Evolutionary conservation across 176 grass and related monocot genomes (phyloP).

Genomic region (Dactylis glomerata): DNA sequence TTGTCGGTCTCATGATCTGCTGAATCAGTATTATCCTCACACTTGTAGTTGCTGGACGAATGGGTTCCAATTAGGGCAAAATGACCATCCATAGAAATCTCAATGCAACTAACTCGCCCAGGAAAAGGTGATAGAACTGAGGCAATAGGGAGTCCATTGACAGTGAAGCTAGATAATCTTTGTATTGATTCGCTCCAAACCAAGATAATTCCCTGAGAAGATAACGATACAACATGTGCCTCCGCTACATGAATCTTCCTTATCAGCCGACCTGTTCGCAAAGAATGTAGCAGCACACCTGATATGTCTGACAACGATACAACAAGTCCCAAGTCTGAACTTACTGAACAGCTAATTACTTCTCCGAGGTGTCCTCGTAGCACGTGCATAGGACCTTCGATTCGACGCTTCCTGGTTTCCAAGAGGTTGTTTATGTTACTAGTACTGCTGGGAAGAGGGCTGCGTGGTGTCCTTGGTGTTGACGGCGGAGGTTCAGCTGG

Average conservation of each 20-base stretch:
- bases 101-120: slow-evolving; percentile 81
- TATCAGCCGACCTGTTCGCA: slow-evolving; percentile 79
- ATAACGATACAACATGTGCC: slow-evolving; percentile 65
- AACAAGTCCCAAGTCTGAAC: slow-evolving; percentile 84
- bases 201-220: slow-evolving; percentile 86
- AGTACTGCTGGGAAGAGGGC: slow-evolving; percentile 53
- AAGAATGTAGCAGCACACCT: slow-evolving; percentile 90
- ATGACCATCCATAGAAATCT: slow-evolving; percentile 82
- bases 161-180: slow-evolving; percentile 86
- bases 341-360: slow-evolving; percentile 78
- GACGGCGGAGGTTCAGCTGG: slow-evolving; percentile 54
- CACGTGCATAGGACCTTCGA: slow-evolving; percentile 95
- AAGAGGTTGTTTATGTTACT: slow-evolving; percentile 37
- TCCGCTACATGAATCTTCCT: slow-evolving; percentile 59
- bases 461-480: slow-evolving; percentile 53
- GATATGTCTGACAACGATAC: slow-evolving; percentile 67
- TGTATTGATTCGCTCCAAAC: slow-evolving; percentile 78
- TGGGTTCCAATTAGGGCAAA: slow-evolving; percentile 74
- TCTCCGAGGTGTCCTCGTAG: slow-evolving; percentile 93
- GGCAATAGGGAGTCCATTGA: slow-evolving; percentile 82
- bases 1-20: slow-evolving; percentile 22
- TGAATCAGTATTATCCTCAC: slow-evolving; percentile 31
- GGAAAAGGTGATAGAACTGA: slow-evolving; percentile 64
- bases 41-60: slow-evolving; percentile 49
- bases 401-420: slow-evolving; percentile 57